A percentile compares a stretch with the other conserved stretches of the same genome.
These are phyloP conservation scores for Phellinidium pouzarii DNA, from an alignment of 1,284 basidiomycete species.

Conservation along the genomic window DNA sequence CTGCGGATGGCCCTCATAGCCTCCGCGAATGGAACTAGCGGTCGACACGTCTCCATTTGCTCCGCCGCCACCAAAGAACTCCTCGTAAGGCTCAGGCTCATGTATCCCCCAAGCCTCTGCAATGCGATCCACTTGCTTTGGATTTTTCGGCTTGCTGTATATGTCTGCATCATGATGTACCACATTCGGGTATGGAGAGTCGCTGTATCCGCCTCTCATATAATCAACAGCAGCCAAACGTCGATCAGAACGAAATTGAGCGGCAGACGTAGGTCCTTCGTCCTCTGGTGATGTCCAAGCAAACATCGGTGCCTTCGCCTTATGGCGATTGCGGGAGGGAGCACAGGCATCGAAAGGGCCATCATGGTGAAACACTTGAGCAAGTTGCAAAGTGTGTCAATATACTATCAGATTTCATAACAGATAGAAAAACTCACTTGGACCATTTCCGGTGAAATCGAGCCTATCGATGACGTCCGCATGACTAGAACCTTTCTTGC, in stretches of 20 bases:
- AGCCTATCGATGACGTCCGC: conserved; percentile 62
- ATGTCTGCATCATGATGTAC: conserved; percentile 35
- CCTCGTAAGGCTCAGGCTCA: conserved; percentile 81
- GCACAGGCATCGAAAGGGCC: conserved; percentile 85
- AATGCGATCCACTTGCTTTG: conserved; percentile 70
- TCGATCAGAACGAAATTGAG: conserved; percentile 28
- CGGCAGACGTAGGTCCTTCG: conserved; percentile 28
- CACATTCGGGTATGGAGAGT: conserved; percentile 46
- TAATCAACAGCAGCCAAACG: conserved; percentile 21
- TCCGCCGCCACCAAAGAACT: conserved; percentile 74
- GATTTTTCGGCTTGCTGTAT: conserved; percentile 45
- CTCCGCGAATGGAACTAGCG: conserved; percentile 56
- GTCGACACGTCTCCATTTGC: conserved; percentile 46
- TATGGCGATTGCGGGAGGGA: conserved; percentile 76
- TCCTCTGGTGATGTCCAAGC: conserved; percentile 59
- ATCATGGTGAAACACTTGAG: conserved; percentile 78
- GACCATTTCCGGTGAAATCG: conserved; percentile 63
- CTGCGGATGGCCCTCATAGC: conserved; percentile 23
- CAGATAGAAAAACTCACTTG: conserved; percentile 45
- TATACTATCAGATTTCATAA: conserved; percentile 11
- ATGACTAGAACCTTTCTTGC: conserved; percentile 64
- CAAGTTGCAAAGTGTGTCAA: conserved; percentile 16
- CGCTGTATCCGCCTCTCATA: conserved; percentile 23
- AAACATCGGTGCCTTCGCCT: conserved; percentile 71
- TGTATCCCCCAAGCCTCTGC: conserved; percentile 85